phyloP scores from a whole-genome alignment of 257 asterid genomes.

The Gentiana dahurica region DNA sequence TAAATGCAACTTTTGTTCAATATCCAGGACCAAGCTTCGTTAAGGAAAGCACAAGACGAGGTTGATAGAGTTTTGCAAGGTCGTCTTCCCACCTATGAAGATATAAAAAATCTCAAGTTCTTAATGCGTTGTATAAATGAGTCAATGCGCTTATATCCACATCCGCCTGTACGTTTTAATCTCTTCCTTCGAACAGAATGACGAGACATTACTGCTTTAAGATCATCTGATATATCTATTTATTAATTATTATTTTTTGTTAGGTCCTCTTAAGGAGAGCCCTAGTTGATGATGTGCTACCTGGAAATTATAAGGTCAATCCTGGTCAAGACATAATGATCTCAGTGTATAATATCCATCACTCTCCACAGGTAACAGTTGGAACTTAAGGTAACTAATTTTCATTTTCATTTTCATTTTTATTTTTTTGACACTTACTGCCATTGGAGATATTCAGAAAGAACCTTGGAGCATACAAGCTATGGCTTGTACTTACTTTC shows the following conservation, averaged over 20 bases:
- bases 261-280: constrained; percentile 92
- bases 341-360: constrained; percentile 94
- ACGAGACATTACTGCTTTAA: not conserved
- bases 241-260: not conserved
- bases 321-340: constrained; percentile 97
- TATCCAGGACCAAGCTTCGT: constrained; percentile 52
- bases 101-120: constrained; percentile 74
- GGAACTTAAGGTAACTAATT: not conserved
- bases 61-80: constrained; percentile 81
- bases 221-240: constrained; percentile 4
- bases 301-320: constrained; percentile 84
- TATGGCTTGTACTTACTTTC: too few relatives aligned
- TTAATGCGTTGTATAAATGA: constrained; percentile 76
- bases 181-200: constrained; percentile 1
- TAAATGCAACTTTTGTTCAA: constrained; percentile 5
- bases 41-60: constrained; percentile 80
- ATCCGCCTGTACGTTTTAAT: constrained; percentile 74
- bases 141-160: constrained; percentile 94
- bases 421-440: too few relatives aligned
- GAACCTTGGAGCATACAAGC: too few relatives aligned
- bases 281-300: constrained; percentile 64
- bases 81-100: constrained; percentile 69
- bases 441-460: too few relatives aligned
- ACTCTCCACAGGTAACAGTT: constrained; percentile 53
- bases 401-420: too few relatives aligned